These are phyloP conservation scores for Cladorrhinum sp. DNA, from an alignment of 2,329 filamentous ascomycete genomes.

Conservation along the genomic window DNA sequence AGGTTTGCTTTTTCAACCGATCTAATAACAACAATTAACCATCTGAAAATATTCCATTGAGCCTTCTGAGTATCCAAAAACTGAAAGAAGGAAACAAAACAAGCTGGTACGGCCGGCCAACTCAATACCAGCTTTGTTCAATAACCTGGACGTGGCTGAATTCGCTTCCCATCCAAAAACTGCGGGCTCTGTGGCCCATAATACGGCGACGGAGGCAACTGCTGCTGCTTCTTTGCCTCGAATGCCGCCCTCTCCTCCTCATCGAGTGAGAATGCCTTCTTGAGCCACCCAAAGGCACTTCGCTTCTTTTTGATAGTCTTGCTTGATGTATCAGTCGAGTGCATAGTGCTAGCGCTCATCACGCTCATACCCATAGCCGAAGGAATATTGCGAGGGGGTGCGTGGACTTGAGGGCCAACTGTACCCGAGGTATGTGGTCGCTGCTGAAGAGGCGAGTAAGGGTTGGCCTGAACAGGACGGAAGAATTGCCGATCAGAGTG, in stretches of 20 bases:
- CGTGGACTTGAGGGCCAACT: constrained; percentile 30
- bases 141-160: constrained; percentile 29
- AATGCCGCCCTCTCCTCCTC: constrained; percentile 61
- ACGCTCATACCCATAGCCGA: constrained; percentile 57
- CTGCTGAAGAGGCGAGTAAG: constrained; percentile 62
- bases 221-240: constrained; percentile 51
- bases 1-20: too few relatives aligned
- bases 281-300: constrained; percentile 65
- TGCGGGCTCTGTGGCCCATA: constrained; percentile 50
- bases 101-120: not conserved
- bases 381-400: constrained; percentile 47
- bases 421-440: constrained; percentile 53
- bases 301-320: constrained; percentile 59
- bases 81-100: not conserved
- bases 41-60: too few relatives aligned
- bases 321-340: constrained; percentile 40
- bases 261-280: constrained; percentile 64
- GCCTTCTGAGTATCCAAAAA: too few relatives aligned
- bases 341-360: constrained; percentile 52
- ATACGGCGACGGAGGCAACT: constrained; percentile 43
- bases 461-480: constrained; percentile 60
- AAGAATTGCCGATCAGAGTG: constrained; percentile 57
- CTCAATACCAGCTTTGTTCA: not conserved
- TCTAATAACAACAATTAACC: too few relatives aligned
- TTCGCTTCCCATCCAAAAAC: constrained; percentile 55